A percentile compares a stretch with the other conserved stretches of the same genome.
These are phyloP conservation scores for Pleurozium schreberi DNA, from an alignment of 225 moss, liverwort and hornwort species.

Conservation along the genomic window DNA sequence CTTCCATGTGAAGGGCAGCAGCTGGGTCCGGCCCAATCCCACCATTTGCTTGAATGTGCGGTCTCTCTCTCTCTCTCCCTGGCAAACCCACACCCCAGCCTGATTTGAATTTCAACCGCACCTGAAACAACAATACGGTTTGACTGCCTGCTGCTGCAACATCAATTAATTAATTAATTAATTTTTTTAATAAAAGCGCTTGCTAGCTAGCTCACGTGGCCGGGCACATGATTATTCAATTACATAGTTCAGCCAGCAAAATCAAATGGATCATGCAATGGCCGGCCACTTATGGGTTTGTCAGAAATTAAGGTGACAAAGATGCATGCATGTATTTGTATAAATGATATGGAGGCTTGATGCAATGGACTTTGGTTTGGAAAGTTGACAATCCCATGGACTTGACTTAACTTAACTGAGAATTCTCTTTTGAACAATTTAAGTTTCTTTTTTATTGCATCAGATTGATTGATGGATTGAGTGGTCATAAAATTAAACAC, in stretches of 20 bases:
- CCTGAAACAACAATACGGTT: not conserved
- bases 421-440: not conserved
- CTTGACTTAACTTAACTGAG: too few species aligned
- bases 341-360: not conserved
- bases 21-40: not conserved
- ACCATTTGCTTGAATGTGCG: too few species aligned
- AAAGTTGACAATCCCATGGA: not conserved
- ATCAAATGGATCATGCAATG: not conserved
- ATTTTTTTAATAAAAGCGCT: too few species aligned
- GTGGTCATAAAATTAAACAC: not conserved
- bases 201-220: not conserved
- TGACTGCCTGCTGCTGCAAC: not conserved
- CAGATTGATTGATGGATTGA: not conserved
- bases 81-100: not conserved
- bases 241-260: not conserved
- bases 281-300: not conserved
- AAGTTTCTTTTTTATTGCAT: not conserved
- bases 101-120: not conserved
- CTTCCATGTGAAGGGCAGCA: constrained; percentile 5
- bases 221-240: not conserved
- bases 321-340: not conserved
- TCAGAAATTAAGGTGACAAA: not conserved
- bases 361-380: not conserved
- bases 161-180: too few species aligned
- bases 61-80: too few species aligned